Base-by-base conservation (phyloP, 192 early-diverging fungal species). In the Jimgerdemannia lactiflua region DNA sequence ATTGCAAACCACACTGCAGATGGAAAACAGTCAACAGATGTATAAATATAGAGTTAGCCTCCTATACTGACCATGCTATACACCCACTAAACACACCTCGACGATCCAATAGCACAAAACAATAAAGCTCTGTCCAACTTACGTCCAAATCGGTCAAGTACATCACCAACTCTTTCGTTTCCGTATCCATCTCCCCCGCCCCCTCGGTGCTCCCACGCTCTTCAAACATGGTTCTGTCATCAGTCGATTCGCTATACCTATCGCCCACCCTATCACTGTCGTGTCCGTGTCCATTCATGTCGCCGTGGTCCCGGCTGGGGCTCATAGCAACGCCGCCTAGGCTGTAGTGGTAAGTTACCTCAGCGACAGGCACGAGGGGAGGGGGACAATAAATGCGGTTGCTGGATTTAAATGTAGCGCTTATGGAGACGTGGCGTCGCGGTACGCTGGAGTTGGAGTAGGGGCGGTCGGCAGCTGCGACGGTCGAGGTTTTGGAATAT, bases 1-100 rank as follows among this genome's bases (percentile, higher is more conserved):
- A 79, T 17, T 83, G 79, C 42, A 94, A 81, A 39, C 94, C 94
- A 67, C 86, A 86, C 94, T 94, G 74, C 41, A 42, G 17, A 74
- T 4, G 4, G 29, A 42, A 40, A 20, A 18, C 19, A 65, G 64
- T 65, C 19, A 65, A 65, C 64, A 1, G 14, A 18, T 65, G 19
- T 65, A 14, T 29, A 29, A 1, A 29, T 65, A 14, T 29, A 29
- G 29, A 29, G 29, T 29, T 29, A 29, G 29, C 29, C 29, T 29
- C 29, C 29, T 29, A 64, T 14, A n/a, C 64, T 29, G 29, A 29
- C 29, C 29, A 29, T 29, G 29, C 29, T 29, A 29, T 29, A 29
- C 67, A 6, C 40, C 67, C 19, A 68, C 67, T 9, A 20, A 68
- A 68, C 64, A 68, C 67, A 20, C 19, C 19, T 19, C 40, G 14